phyloP scores from a whole-genome alignment of 2,329 filamentous ascomycete genomes.

The Annulohypoxylon truncatum region DNA sequence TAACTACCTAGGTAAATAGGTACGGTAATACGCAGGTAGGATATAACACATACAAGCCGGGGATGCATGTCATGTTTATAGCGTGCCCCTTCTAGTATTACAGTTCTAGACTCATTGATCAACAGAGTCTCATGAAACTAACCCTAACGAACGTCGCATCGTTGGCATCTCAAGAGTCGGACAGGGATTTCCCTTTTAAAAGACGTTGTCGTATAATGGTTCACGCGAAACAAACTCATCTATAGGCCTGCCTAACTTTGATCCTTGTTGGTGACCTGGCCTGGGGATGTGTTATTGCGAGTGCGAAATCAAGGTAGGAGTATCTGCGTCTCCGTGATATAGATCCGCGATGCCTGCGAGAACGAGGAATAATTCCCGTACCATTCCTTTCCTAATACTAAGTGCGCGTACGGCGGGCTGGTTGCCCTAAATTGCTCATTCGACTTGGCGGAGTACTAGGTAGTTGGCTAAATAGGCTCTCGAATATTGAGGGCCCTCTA shows the following conservation, averaged over 20 bases:
- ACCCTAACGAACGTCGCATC: slow-evolving; percentile 33
- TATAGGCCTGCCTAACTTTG: slow-evolving; percentile 23
- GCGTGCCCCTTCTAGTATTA: slow-evolving; percentile 26
- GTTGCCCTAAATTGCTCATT: neutral
- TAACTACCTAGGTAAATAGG: neutral
- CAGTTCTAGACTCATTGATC: slow-evolving; percentile 39
- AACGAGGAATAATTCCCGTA: slow-evolving; percentile 11
- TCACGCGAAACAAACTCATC: slow-evolving; percentile 18
- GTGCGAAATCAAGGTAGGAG: slow-evolving; percentile 8
- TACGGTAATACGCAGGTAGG: too few species aligned
- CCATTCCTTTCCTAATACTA: slow-evolving; percentile 14
- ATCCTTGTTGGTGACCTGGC: slow-evolving; percentile 12
- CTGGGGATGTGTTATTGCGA: slow-evolving; percentile 1
- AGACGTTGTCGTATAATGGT: slow-evolving; percentile 8
- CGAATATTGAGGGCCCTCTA: slow-evolving; percentile 6
- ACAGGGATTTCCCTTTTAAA: slow-evolving; percentile 11
- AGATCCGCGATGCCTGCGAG: neutral
- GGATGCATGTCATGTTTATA: slow-evolving; percentile 39
- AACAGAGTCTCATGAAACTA: slow-evolving; percentile 31
- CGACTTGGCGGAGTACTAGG: slow-evolving; percentile 23
- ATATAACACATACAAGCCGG: slow-evolving; percentile 20
- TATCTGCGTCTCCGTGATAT: slow-evolving; percentile 2
- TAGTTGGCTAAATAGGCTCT: neutral
- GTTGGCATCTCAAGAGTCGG: slow-evolving; percentile 17
- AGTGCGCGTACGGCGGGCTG: slow-evolving; percentile 11